phyloP scores from a whole-genome alignment of 371 early-diverging fungal genomes.

The Actinomucor elegans region DNA sequence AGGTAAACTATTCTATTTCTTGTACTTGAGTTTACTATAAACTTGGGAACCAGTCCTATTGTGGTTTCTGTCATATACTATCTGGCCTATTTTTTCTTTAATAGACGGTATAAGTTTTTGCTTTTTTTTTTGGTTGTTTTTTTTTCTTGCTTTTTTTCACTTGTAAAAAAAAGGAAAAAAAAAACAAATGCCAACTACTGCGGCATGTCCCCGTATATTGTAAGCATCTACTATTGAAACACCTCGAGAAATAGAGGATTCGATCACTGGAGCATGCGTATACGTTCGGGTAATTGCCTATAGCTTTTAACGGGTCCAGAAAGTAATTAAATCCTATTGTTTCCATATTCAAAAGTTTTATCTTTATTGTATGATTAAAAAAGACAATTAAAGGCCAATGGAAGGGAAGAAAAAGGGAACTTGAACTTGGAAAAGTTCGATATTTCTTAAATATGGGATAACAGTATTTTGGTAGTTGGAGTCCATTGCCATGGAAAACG shows the following conservation, averaged over 20 bases:
- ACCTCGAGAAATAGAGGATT: no score
- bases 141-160: background rate
- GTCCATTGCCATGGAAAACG: background rate
- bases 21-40: constrained; percentile 5
- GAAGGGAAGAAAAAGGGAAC: background rate
- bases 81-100: background rate
- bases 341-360: constrained; percentile 6
- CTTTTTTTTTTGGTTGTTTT: constrained; percentile 11
- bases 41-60: constrained; percentile 1
- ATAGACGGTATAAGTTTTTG: background rate
- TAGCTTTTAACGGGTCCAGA: constrained; percentile 30
- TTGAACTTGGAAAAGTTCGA: no score
- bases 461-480: constrained; percentile 9
- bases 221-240: background rate
- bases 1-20: constrained; percentile 37
- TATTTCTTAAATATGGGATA: constrained; percentile 1
- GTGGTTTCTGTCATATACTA: no score
- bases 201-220: constrained; percentile 34
- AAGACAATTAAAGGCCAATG: no score
- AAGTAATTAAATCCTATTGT: constrained; percentile 11
- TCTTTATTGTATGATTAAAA: background rate
- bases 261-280: background rate
- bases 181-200: constrained; percentile 25
- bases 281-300: constrained; percentile 37
- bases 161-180: background rate